Evolutionary conservation across 1,284 basidiomycete genomes (phyloP).

Genomic region (Grifola frondosa): DNA sequence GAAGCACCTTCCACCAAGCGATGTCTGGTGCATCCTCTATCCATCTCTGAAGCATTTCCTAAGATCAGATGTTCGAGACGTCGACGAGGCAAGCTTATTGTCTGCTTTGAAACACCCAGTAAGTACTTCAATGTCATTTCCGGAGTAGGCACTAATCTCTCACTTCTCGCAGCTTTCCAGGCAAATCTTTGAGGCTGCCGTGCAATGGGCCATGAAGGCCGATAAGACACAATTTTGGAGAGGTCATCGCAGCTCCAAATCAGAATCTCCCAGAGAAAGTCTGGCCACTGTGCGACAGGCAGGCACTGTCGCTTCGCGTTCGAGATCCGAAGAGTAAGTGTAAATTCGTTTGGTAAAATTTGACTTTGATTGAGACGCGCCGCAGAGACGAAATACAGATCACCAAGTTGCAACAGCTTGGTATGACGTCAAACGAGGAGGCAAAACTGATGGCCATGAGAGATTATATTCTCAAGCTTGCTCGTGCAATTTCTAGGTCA

Average conservation of each 20-base stretch:
- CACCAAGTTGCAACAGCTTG: constrained; percentile 73
- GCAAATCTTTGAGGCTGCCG: constrained; percentile 81
- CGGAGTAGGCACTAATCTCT: not conserved
- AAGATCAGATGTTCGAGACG: constrained; percentile 78
- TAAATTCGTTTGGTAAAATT: not conserved
- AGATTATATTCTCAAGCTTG: constrained; percentile 85
- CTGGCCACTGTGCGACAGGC: constrained; percentile 60
- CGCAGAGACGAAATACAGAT: constrained; percentile 75
- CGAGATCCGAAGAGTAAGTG: constrained; percentile 70
- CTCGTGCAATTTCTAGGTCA: constrained; percentile 64
- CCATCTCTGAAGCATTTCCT: constrained; percentile 86
- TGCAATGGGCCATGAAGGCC: constrained; percentile 84
- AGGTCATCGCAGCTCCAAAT: constrained; percentile 48
- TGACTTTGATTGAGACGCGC: not conserved
- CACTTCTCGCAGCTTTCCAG: constrained; percentile 58
- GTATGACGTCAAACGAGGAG: constrained; percentile 80
- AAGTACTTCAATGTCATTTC: constrained; percentile 30
- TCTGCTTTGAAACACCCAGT: constrained; percentile 79
- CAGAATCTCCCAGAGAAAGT: constrained; percentile 69
- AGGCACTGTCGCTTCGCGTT: constrained; percentile 46
- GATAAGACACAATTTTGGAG: constrained; percentile 80
- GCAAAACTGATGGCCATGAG: constrained; percentile 81
- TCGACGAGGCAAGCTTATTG: constrained; percentile 77
- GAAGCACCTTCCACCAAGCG: constrained; percentile 75
- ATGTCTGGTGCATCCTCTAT: constrained; percentile 96